Base-by-base conservation (phyloP, 176 grass and related monocot species). In the Bothriochloa decipiens region DNA sequence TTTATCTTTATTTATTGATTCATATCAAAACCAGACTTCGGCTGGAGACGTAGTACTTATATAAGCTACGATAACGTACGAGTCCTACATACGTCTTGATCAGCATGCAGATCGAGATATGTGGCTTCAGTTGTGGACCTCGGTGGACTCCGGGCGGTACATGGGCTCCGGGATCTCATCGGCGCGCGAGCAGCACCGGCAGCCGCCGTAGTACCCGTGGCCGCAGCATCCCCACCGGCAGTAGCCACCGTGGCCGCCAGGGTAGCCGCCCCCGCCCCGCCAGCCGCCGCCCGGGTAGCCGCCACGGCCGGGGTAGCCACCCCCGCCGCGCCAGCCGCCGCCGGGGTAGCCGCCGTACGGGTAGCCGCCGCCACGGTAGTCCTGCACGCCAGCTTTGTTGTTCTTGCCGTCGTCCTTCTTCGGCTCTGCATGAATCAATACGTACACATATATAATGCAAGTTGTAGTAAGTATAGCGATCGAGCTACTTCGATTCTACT, bases 131-230 rank as follows among this genome's bases (percentile, higher is more conserved):
- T 90, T 77, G 32, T 64, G 83, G 53, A 77, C 20, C 11, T 86
- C 65, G 25, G 42, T 47, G 79, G 6, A 18, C 79, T 93, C 84
- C 1, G 91, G 77, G 46, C 82, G 85, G 79, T 89, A 94, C 92
- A 86, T 87, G 79, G 78, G 88, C 86, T 94, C 89, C 25, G 89
- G 92, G 35, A 91, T 49, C 79, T 94, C 74, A 35, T 91, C 82
- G 57, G 83, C 61, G 28, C 52, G 77, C 63, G 84, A 74, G 83
- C 92, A 94, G 88, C 92, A 94, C 6, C 68, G 82, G 85, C 92
- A 91, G 32, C 88, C 88, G 22, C 79, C 68, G 37, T 63, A 72
- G 81, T 83, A 84, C 27, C 87, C 87, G 68, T 72, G 77, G 16
- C 57, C 53, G 70, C 87, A 92, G 70, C 91, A 92, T 0, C 91